Conservation (phyloP, 768 basidiomycete species). For the Cystoderma amianthinum region DNA sequence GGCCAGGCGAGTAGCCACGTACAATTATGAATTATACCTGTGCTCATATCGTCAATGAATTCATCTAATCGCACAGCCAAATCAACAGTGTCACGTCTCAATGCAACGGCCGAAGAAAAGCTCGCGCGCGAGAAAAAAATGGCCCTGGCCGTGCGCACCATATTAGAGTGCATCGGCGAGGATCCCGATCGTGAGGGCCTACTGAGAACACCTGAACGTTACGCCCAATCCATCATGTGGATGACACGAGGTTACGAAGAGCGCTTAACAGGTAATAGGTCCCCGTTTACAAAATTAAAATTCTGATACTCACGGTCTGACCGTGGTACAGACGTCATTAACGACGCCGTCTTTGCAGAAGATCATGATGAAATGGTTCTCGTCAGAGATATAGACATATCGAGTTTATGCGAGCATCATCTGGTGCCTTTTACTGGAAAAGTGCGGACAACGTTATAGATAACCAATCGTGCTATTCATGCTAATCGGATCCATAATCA, state of each 20-base stretch:
- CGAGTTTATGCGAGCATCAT: conserved; percentile 97
- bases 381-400: conserved; percentile 95
- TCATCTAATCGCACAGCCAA: conserved; percentile 50
- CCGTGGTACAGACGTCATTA: conserved; percentile 84
- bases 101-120: conserved; percentile 71
- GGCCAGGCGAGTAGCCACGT: conserved; percentile 71
- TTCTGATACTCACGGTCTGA: background rate
- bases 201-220: conserved; percentile 86
- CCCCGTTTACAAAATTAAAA: conserved; percentile 8
- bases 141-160: conserved; percentile 77
- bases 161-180: conserved; percentile 97
- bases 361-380: conserved; percentile 99
- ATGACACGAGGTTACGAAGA: conserved; percentile 99
- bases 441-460: conserved; percentile 36
- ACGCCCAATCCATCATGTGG: conserved; percentile 96
- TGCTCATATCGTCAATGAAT: background rate
- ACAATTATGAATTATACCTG: background rate
- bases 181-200: conserved; percentile 95
- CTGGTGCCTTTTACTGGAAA: conserved; percentile 97
- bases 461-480: conserved; percentile 7
- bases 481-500: conserved; percentile 24
- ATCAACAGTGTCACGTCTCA: conserved; percentile 79
- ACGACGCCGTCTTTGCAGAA: conserved; percentile 96
- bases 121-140: conserved; percentile 70
- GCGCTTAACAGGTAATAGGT: conserved; percentile 65